Base-by-base conservation (phyloP, 352 stramenopile species). In the Phytophthora foliorum region DNA sequence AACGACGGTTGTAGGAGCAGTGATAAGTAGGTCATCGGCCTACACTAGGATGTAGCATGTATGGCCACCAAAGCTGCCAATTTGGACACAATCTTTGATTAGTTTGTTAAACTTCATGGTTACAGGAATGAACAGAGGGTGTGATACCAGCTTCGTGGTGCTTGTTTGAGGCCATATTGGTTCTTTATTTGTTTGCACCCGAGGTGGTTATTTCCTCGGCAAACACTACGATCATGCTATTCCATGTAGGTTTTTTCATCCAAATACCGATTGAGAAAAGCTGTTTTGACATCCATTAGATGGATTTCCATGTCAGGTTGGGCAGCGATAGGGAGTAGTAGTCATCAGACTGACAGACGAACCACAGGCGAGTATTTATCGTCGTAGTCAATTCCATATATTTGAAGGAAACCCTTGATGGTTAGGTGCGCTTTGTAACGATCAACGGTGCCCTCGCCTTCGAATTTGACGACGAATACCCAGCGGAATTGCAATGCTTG, bases 261-360 rank as follows among this genome's bases (percentile, higher is more conserved):
- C 0, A 67, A 16, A 10, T 49, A 55, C 9, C 32, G 44, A 46
- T 69, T 69, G 0, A 69, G 45, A 17, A 69, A 69, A n/a, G 45
- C 45, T 17, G 52, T 63, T 42, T 63, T 69, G 4, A 63, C 61
- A 57, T 63, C 61, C 52, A 63, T 69, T 52, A 53, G 50, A 46
- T 69, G 41, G 13, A 69, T 63, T 36, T 63, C 52, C 19, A 50
- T 27, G 25, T 69, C 44, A 6, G 53, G 32, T 32, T 57, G 42
- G 3, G 61, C 52, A 19, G 42, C 51, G 29, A 69, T 63, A 2
- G 61, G 32, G 2, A 63, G 52, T 0, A 69, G 61, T 2, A 69
- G 24, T 4, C 32, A 32, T 13, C 46, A 10, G 19, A 57, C 50
- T 19, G 34, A 32, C 50, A 57, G 36, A 5, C 21, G 50, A 19